Evolutionary conservation across 495 filamentous ascomycete species (phyloP).

Genomic region (Amniculicola lignicola): DNA sequence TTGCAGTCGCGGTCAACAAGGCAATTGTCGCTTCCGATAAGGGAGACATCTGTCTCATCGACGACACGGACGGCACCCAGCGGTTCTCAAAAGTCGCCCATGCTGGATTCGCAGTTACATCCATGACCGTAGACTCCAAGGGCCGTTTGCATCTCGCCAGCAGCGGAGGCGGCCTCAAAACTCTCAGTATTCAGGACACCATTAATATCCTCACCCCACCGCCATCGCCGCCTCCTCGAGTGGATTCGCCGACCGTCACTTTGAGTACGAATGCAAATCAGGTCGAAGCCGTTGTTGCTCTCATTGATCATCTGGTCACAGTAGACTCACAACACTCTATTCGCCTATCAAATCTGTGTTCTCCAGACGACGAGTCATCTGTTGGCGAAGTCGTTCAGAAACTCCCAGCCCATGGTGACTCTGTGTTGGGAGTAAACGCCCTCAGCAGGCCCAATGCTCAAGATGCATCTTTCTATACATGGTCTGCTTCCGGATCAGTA

Average conservation of each 20-base stretch:
- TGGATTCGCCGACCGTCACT: conserved; percentile 21
- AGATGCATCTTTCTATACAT: conserved; percentile 76
- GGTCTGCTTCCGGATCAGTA: conserved; percentile 73
- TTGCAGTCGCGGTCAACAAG: conserved; percentile 61
- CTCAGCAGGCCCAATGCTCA: conserved; percentile 55
- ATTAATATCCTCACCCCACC: conserved; percentile 22
- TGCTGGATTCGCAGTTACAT: conserved; percentile 60
- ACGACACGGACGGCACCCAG: conserved; percentile 68
- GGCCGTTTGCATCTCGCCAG: conserved; percentile 33
- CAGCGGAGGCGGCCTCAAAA: conserved; percentile 30
- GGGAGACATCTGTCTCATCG: conserved; percentile 72
- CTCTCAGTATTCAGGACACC: conserved; percentile 23
- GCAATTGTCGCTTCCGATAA: conserved; percentile 70
- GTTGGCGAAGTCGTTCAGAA: conserved; percentile 37
- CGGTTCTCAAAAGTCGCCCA: conserved; percentile 62
- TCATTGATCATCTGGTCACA: conserved; percentile 59
- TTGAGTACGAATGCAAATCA: conserved; percentile 14
- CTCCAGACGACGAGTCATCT: conserved; percentile 20
- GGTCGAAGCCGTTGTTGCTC: conserved; percentile 63
- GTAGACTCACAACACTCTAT: conserved; percentile 73
- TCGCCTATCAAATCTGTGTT: conserved; percentile 40
- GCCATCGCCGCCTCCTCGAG: conserved; percentile 30
- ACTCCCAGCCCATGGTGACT: conserved; percentile 71
- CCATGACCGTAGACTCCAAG: conserved; percentile 40
- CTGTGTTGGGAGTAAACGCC: conserved; percentile 70